Base-by-base conservation (phyloP, 768 basidiomycete genomes). In the Leccinum ochraceum region DNA sequence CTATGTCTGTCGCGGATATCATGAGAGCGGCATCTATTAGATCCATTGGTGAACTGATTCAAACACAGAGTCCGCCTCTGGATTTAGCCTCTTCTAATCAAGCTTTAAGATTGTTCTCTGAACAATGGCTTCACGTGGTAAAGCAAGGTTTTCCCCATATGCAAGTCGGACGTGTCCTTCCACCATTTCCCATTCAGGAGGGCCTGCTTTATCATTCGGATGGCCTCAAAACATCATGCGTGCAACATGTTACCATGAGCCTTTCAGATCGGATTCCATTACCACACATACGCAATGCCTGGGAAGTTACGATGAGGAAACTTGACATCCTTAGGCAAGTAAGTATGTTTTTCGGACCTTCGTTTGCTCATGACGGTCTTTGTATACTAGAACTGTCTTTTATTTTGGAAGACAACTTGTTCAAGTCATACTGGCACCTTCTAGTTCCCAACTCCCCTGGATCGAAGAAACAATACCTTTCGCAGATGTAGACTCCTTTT, bases 151-250 rank as follows among this genome's bases (percentile, higher is more conserved):
- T 30, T 30, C 30, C 8, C 8, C 30, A 30, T 2, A 13, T 56
- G 6, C 58, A 54, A 16, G 50, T 72, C 9, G 61, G 50, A 37
- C 57, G 53, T 13, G 62, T 75, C 57, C 78, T 80, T 24, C 81
- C 81, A 20, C 71, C 81, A 30, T 79, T 81, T 56, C 71, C 80
- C 20, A 71, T 81, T 14, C 81, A 82, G 60, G 80, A 80, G 67
- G 81, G 81, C 22, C 76, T 82, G 17, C 65, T 82, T 54, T 75
- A 77, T 53, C 74, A 77, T 37, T 78, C 80, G 5, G 72, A 72
- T 34, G 71, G 74, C n/a, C 60, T 69, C 26, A 69, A 73, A 44
- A 70, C 72, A 1, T 72, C 80, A 56, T 81, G 79, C 63, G 78
- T 82, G 11, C 81, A 82, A 55, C 81, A 81, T 62, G 68, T 80